Base-by-base conservation (phyloP, 2,329 filamentous ascomycete genomes). In the Spiromastix sp. region DNA sequence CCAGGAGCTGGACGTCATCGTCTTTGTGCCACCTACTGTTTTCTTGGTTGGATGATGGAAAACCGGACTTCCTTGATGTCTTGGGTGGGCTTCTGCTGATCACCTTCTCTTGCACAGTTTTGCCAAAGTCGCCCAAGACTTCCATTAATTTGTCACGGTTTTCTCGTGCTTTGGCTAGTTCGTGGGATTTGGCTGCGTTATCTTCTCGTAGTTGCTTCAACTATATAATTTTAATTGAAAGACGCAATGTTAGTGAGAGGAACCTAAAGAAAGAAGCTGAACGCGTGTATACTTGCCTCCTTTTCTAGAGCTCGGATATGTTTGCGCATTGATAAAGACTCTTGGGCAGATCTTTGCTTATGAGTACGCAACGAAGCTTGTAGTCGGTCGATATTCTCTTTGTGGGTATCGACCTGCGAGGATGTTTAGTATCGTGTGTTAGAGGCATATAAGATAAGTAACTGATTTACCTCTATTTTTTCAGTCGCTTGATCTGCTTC, bases 111-210 rank as follows among this genome's bases (percentile, higher is more conserved):
- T 11, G 13, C n/a, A 15, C n/a, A 9, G 27, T 11, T 11, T 11
- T 11, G 8, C 16, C 29, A 19, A 24, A 20, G 17, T 17, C 32
- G 5, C 20, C 27, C 16, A 40, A 36, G 15, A 61, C 55, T 11
- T 44, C 47, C 57, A 61, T 61, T 4, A 60, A 38, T 9, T 54
- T 50, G 10, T 51, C 46, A 15, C 60, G 60, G 30, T 60, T 54
- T 35, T 60, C 54, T 34, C 60, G 58, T 1, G 57, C 57, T 37
- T 60, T 56, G 1, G 53, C 56, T 22, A 60, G 60, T 36, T 61
- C 57, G 7, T 54, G 51, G 13, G 56, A 55, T 41, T 60, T 61
- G 7, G 51, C 45, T 49, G 25, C 56, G 48, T 32, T 60, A 55
- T 24, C 56, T 50, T 10, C n/a, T n/a, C n/a, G n/a, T n/a, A n/a